Conservation (phyloP, 2,329 filamentous ascomycete species). For the Ceratocystis ficicola region DNA sequence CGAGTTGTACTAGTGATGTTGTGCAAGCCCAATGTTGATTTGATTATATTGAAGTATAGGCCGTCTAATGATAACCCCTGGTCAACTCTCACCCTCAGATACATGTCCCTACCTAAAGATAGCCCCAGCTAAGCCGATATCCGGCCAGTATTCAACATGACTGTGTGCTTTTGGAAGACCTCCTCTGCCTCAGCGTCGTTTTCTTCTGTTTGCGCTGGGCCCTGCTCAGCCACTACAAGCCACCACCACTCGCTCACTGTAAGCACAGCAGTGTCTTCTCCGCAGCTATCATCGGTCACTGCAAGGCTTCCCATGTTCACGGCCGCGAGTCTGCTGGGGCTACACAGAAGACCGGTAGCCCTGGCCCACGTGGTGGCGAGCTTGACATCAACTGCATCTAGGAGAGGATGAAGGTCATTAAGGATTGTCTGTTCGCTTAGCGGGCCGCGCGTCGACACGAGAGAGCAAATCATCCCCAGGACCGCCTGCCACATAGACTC, state of each 20-base stretch:
- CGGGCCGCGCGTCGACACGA: conserved; percentile 50
- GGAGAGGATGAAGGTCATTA: conserved; percentile 42
- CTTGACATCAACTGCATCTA: conserved; percentile 52
- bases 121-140: neutral
- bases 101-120: too few species aligned
- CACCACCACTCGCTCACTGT: conserved; percentile 56
- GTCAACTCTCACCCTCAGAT: too few species aligned
- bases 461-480: conserved; percentile 49
- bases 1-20: too few species aligned
- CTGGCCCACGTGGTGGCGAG: conserved; percentile 49
- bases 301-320: neutral
- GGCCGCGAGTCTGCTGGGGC: conserved; percentile 25
- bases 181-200: conserved; percentile 8
- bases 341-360: conserved; percentile 38
- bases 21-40: too few species aligned
- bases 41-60: too few species aligned
- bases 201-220: neutral
- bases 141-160: conserved; percentile 20
- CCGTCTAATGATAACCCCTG: too few species aligned
- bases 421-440: conserved; percentile 42
- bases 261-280: conserved; percentile 24
- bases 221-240: conserved; percentile 39
- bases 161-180: conserved; percentile 16
- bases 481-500: conserved; percentile 51
- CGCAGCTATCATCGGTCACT: neutral